A percentile compares a stretch with the other conserved stretches of the same genome.
Conservation (phyloP, 768 basidiomycete species). For the Leccinellum luteum region DNA sequence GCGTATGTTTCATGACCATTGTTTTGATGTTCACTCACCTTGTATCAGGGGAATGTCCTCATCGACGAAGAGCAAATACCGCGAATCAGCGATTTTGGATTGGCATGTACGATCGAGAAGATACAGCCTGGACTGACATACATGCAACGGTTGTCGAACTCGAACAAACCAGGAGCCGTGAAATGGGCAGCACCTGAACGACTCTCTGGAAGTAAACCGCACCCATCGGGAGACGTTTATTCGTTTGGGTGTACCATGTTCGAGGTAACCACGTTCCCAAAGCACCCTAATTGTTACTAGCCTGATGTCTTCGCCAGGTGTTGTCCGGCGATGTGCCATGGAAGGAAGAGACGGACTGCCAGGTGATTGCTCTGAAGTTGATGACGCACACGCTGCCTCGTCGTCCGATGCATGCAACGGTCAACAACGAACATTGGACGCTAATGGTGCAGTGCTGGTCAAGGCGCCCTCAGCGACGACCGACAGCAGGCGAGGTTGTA, state of each 20-base stretch:
- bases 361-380: slow-evolving; percentile 1
- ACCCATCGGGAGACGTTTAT: background rate
- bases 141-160: background rate
- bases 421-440: background rate
- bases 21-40: background rate
- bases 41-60: background rate
- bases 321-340: slow-evolving; percentile 6
- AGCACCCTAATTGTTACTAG: background rate
- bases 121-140: background rate
- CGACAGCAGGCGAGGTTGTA: background rate
- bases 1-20: background rate
- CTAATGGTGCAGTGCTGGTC: slow-evolving; percentile 5
- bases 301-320: background rate
- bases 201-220: background rate
- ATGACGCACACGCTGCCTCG: background rate
- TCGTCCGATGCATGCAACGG: background rate
- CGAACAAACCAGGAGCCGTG: background rate
- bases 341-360: background rate
- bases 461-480: background rate
- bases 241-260: slow-evolving; percentile 2
- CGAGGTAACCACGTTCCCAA: background rate
- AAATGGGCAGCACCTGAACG: slow-evolving; percentile 5
- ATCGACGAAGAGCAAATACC: background rate
- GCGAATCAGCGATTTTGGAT: background rate
- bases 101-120: background rate